Evolutionary conservation across 805 yeast genomes (phyloP), one percentile per base, ranked within the genome.

Genomic region (Candida michaelii): DNA sequence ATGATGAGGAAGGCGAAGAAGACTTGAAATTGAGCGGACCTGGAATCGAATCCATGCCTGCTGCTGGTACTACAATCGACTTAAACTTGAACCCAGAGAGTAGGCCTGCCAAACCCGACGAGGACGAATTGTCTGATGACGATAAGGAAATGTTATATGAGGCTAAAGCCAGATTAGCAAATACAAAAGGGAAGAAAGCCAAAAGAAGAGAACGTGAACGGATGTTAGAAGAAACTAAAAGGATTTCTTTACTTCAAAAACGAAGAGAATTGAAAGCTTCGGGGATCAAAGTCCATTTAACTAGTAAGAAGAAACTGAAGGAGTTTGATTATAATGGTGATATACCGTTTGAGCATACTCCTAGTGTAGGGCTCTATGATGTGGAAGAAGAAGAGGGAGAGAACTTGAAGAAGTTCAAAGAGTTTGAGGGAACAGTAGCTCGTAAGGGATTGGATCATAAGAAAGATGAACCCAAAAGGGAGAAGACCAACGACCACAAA

Each of bases 111-210:
- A 73, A 78, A 46, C 96, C 96, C 0, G 96, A 89, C 63, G 79
- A 80, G 2, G 82, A 77, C 11, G 86, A 82, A 19, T 67, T 89
- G 73, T 90, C 83, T 44, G 97, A 89, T 32, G 96, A 88, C 45
- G 97, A 91, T 54, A 67, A 77, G 43, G 97, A 91, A 59, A 89
- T 90, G 97, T 62, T 90, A 6, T 80, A 88, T n/a, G 99, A 93
- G 58, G 99, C 99, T 0, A 76, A 84, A 36, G 96, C 97, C 1
- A 76, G 99, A 52, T 67, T 91, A 49, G 87, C 95, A 10, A 90
- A 89, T 54, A 89, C 97, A 0, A 89, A 85, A 59, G 99, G 98
- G 46, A 89, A 90, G 52, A 91, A 91, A 62, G 97, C 97, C 0
- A 87, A 90, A 45, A 66, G 98, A 45, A 89, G 90, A 57, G 87